These are phyloP conservation scores for Thalassiosira mediterranea DNA, from an alignment of 352 stramenopile species.

Conservation along the genomic window DNA sequence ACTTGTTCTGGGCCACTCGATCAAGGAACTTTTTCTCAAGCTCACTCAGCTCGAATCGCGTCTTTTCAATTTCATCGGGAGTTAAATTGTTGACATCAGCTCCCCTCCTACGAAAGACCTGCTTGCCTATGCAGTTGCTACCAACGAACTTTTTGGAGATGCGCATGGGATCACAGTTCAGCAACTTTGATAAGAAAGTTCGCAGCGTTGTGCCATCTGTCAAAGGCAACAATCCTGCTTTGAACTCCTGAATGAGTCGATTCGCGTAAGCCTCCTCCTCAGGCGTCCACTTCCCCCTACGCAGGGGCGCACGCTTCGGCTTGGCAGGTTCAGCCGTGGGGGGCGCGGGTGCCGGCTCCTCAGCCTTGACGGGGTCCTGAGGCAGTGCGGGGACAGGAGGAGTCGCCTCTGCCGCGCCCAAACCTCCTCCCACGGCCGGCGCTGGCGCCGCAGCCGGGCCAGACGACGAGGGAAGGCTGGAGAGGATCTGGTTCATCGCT, in stretches of 20 bases:
- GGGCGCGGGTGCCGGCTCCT: background rate
- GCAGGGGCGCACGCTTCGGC: constrained; percentile 75
- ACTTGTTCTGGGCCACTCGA: constrained; percentile 89
- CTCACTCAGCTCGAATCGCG: constrained; percentile 78
- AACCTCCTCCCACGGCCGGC: background rate
- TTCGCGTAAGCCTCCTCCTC: constrained; percentile 98
- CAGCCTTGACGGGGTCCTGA: background rate
- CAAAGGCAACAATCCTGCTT: constrained; percentile 94
- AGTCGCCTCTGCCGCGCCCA: background rate
- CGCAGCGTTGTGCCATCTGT: constrained; percentile 96
- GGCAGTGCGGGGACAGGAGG: background rate
- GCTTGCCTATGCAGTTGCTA: constrained; percentile 97
- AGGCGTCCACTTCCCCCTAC: constrained; percentile 95
- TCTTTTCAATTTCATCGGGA: constrained; percentile 84
- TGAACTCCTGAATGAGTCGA: constrained; percentile 95
- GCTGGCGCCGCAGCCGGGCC: background rate
- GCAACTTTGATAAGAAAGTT: constrained; percentile 95
- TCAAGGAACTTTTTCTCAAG: constrained; percentile 95
- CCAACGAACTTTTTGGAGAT: constrained; percentile 99
- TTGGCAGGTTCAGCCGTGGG: too few relatives aligned
- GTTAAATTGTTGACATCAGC: constrained; percentile 85
- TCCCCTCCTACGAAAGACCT: constrained; percentile 84
- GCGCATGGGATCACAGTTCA: constrained; percentile 99
- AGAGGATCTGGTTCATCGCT: background rate
- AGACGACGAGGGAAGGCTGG: too few relatives aligned